Evolutionary conservation across 2,329 filamentous ascomycete genomes (phyloP).

Genomic region (Anthostomella pinea): DNA sequence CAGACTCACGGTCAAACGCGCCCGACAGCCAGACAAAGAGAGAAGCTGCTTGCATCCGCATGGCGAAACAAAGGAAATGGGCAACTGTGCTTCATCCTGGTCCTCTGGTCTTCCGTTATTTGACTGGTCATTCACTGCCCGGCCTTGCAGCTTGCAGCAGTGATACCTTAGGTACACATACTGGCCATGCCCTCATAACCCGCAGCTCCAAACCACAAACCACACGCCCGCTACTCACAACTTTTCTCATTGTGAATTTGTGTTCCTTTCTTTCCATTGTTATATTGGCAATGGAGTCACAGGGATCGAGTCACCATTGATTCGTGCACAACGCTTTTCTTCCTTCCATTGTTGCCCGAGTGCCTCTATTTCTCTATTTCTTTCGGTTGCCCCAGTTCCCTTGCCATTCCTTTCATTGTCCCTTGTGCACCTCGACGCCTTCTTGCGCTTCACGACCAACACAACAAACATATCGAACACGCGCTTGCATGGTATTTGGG

Average conservation of each 20-base stretch:
- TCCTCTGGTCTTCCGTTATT: too few relatives aligned
- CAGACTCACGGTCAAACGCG: too few relatives aligned
- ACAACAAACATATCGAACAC: too few relatives aligned
- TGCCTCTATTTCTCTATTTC: constrained; percentile 11
- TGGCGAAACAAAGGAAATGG: constrained; percentile 21
- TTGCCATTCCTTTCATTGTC: constrained; percentile 19
- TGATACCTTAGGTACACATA: too few relatives aligned
- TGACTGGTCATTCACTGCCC: too few relatives aligned
- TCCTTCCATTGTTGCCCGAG: constrained; percentile 20
- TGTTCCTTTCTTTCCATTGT: constrained; percentile 9
- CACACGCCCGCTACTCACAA: constrained; percentile 3
- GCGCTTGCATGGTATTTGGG: too few relatives aligned
- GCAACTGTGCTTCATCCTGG: constrained; percentile 12
- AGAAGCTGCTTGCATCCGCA: constrained; percentile 11
- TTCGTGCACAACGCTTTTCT: too few relatives aligned
- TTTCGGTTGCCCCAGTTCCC: constrained; percentile 9
- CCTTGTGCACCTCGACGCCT: constrained; percentile 4
- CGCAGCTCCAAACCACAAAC: too few relatives aligned
- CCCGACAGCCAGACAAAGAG: constrained; percentile 25
- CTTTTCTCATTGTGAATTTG: constrained; percentile 4
- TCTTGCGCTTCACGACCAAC: too few relatives aligned
- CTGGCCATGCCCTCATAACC: too few relatives aligned
- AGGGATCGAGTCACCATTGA: too few relatives aligned
- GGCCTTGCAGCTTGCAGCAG: too few relatives aligned
- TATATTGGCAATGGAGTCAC: constrained; percentile 15